Percentiles rank a stretch among this genome's conserved stretches.
Evolutionary conservation across 352 stramenopile genomes (phyloP).

Genomic region (Hyaloperonospora brassicae): DNA sequence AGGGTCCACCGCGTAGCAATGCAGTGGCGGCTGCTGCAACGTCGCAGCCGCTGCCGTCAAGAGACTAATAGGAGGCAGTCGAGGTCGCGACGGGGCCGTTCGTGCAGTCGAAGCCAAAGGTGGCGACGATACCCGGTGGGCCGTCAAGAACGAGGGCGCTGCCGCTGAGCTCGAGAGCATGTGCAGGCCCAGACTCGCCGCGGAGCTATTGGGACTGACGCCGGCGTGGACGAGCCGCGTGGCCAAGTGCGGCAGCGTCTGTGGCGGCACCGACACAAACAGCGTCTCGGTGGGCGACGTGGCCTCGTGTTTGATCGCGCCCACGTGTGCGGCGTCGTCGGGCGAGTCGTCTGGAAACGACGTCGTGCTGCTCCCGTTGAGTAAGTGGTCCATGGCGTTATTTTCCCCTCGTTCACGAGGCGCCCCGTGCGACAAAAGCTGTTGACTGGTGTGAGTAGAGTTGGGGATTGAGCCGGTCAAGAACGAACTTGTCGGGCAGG

Average conservation of each 20-base stretch:
- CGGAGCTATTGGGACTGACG: slow-evolving; percentile 13
- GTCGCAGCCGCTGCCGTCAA: slow-evolving; percentile 33
- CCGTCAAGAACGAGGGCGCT: slow-evolving; percentile 2
- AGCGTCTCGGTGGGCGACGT: background rate
- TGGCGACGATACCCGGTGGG: no score
- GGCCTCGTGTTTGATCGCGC: slow-evolving; percentile 10
- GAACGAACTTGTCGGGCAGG: no score
- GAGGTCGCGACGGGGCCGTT: slow-evolving; percentile 5
- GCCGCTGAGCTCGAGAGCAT: slow-evolving; percentile 22
- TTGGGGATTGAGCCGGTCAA: slow-evolving; percentile 14
- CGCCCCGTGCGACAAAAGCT: no score
- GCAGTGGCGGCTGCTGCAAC: slow-evolving; percentile 25
- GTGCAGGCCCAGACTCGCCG: slow-evolving; percentile 21
- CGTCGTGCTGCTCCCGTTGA: slow-evolving; percentile 17
- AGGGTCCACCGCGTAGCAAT: slow-evolving; percentile 6
- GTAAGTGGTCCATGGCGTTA: slow-evolving; percentile 25
- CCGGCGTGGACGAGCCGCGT: slow-evolving; percentile 13
- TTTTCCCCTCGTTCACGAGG: no score
- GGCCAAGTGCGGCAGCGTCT: slow-evolving; percentile 16
- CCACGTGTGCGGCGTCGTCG: slow-evolving; percentile 2
- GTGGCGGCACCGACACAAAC: background rate
- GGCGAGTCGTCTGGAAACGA: slow-evolving; percentile 9
- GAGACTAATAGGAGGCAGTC: slow-evolving; percentile 42
- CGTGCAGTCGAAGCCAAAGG: background rate
- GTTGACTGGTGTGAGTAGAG: slow-evolving; percentile 16